Evolutionary conservation across 169 alveolate species (phyloP), one percentile per base, ranked within the genome.

Genomic region (Cytauxzoon felis): DNA sequence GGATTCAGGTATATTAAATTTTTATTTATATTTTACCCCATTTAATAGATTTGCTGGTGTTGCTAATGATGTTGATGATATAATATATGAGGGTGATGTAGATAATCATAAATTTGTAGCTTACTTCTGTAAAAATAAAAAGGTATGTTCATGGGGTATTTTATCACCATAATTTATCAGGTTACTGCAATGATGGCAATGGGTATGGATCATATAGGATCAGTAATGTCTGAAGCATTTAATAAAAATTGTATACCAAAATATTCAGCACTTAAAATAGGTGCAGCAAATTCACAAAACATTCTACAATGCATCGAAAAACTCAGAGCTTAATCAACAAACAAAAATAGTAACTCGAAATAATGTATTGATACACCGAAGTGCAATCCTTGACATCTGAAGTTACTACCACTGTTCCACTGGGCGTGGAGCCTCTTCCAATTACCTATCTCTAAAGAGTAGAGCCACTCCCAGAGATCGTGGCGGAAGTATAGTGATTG

Each of bases 61-160:
- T 47, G 84, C 69, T 1, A 65, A 67, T 47, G 73, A 75, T 11
- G 49, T 78, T 49, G 88, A 87, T 3, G 88, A 87, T 30, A 40
- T 87, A 6, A 60, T 83, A 21, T 62, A 40, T 32, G 92, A 87
- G 75, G 92, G 92, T 1, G 91, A 80, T 38, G 71, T 83, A 24
- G 71, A 56, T 26, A 80, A 82, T 13, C 41, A 51, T 50, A 87
- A 87, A 59, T 87, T 87, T 50, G 65, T 83, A 26, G 91, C 79
- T 5, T 87, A 80, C 64, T 87, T 80, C 80, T 57, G 67, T 36
- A 83, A 80, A 71, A 81, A 57, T 18, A 60, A 72, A 27, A 86
- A 86, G 58, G 90, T 86, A 49, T 2, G 80, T 5, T 1, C 0
- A 0, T 41, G 21, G 16, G 1, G 11, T 7, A n/a, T 6, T 18